Conservation (phyloP, 2,329 filamentous ascomycete genomes). For the Lachnellula arida region DNA sequence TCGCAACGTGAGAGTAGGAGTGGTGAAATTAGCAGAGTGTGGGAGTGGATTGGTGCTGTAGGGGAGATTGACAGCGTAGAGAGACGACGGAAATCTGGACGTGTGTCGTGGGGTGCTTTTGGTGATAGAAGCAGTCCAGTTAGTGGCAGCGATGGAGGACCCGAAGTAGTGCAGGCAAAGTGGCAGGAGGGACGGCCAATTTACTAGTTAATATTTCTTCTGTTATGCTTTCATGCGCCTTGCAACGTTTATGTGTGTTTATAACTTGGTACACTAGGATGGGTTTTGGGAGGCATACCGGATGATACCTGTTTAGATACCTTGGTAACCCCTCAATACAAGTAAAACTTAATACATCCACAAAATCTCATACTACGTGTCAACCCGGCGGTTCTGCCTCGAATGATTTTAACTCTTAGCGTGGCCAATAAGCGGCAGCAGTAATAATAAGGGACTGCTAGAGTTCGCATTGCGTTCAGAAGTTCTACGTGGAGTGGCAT, state of each 20-base stretch:
- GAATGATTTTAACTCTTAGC: too few species aligned
- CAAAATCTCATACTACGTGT: too few species aligned
- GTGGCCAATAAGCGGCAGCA: too few species aligned
- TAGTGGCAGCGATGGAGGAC: conserved; percentile 23
- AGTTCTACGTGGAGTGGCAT: too few species aligned
- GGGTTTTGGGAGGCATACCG: not conserved
- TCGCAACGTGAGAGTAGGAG: conserved; percentile 63
- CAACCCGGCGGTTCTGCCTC: too few species aligned
- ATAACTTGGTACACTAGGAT: not conserved
- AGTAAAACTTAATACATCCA: too few species aligned
- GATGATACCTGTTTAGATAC: not conserved
- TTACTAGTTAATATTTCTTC: conserved; percentile 23
- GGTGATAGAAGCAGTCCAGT: conserved; percentile 25
- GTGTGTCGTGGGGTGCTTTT: conserved; percentile 35
- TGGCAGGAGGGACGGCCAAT: conserved; percentile 32
- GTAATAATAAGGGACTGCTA: too few species aligned
- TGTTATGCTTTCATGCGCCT: not conserved
- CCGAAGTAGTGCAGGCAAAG: conserved; percentile 20
- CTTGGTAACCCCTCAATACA: too few species aligned
- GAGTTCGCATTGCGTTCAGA: too few species aligned
- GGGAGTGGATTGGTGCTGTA: conserved; percentile 65
- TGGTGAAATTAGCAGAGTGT: conserved; percentile 61
- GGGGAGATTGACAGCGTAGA: conserved; percentile 31
- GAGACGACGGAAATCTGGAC: conserved; percentile 45
- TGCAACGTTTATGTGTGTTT: not conserved